Percentiles rank a stretch among this genome's conserved stretches.
These are phyloP conservation scores for Fusarium tuaranense DNA, from an alignment of 2,329 filamentous ascomycete genomes.

Conservation along the genomic window DNA sequence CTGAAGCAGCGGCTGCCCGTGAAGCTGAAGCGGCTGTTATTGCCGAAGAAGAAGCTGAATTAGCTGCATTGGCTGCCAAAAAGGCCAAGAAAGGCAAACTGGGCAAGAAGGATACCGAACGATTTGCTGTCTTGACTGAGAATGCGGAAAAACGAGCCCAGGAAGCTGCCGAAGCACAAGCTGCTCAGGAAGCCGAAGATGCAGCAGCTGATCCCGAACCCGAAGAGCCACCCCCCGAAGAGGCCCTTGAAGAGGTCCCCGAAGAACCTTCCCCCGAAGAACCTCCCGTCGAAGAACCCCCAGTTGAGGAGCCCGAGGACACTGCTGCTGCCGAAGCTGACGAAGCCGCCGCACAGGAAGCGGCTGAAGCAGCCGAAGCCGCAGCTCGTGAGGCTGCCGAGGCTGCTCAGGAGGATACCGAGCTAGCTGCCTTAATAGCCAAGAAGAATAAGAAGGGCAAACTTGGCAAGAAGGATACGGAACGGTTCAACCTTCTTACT, in stretches of 20 bases:
- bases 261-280: slow-evolving; percentile 6
- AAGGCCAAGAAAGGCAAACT: slow-evolving; percentile 36
- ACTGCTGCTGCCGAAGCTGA: slow-evolving; percentile 18
- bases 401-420: slow-evolving; percentile 46
- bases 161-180: slow-evolving; percentile 33
- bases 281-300: slow-evolving; percentile 7
- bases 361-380: slow-evolving; percentile 16
- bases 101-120: slow-evolving; percentile 29
- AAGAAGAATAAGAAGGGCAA: slow-evolving; percentile 60
- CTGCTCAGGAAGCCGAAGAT: slow-evolving; percentile 42
- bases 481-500: slow-evolving; percentile 54
- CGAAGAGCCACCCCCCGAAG: slow-evolving; percentile 28
- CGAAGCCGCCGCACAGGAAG: slow-evolving; percentile 13
- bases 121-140: slow-evolving; percentile 26
- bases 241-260: slow-evolving; percentile 6
- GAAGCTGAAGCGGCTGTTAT: slow-evolving; percentile 23
- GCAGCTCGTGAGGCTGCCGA: slow-evolving; percentile 13
- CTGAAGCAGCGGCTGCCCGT: slow-evolving; percentile 27
- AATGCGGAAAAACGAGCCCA: slow-evolving; percentile 31
- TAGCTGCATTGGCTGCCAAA: slow-evolving; percentile 23
- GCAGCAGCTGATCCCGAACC: slow-evolving; percentile 13
- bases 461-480: slow-evolving; percentile 57
- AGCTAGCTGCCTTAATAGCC: slow-evolving; percentile 54
- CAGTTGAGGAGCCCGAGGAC: slow-evolving; percentile 11
- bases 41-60: slow-evolving; percentile 34